These are phyloP conservation scores for Jatropha curcas DNA, from an alignment of 345 rosid species.

Conservation along the genomic window DNA sequence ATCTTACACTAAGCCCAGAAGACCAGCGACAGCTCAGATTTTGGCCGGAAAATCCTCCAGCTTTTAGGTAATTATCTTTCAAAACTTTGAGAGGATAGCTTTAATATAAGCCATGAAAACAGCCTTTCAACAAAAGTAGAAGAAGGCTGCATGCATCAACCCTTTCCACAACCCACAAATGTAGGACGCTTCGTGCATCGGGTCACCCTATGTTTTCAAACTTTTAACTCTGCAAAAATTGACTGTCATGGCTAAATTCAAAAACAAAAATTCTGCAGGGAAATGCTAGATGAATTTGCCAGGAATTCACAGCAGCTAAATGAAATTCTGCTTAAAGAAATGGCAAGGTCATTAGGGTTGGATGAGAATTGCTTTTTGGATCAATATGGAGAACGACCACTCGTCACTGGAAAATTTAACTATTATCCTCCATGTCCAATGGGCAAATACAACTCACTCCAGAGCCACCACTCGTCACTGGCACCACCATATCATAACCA, in stretches of 20 bases:
- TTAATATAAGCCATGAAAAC: too few species aligned
- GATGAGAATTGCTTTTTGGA: constrained; percentile 45
- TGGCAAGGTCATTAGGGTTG: constrained; percentile 50
- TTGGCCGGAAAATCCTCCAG: too few species aligned
- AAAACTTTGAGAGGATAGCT: too few species aligned
- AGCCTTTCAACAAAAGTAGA: too few species aligned
- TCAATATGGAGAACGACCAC: constrained; percentile 35
- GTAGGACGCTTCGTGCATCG: too few species aligned
- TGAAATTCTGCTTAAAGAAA: constrained; percentile 41
- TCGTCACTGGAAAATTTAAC: constrained; percentile 46
- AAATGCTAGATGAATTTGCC: constrained; percentile 39
- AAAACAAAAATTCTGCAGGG: constrained; percentile 33
- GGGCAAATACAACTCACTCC: constrained; percentile 60
- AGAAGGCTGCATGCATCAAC: too few species aligned
- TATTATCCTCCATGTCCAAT: constrained; percentile 53
- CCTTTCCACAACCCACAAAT: too few species aligned
- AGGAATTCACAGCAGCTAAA: constrained; percentile 21
- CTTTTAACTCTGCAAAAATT: neutral
- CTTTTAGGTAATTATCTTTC: too few species aligned
- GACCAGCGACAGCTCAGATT: constrained; percentile 36
- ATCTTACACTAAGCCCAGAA: constrained; percentile 46
- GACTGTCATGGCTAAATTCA: too few species aligned
- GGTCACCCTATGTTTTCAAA: too few species aligned
- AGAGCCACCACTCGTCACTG: constrained; percentile 53
- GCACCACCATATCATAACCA: too few species aligned